phyloP scores from a whole-genome alignment of 345 rosid genomes.

The Hirschfeldia incana region DNA sequence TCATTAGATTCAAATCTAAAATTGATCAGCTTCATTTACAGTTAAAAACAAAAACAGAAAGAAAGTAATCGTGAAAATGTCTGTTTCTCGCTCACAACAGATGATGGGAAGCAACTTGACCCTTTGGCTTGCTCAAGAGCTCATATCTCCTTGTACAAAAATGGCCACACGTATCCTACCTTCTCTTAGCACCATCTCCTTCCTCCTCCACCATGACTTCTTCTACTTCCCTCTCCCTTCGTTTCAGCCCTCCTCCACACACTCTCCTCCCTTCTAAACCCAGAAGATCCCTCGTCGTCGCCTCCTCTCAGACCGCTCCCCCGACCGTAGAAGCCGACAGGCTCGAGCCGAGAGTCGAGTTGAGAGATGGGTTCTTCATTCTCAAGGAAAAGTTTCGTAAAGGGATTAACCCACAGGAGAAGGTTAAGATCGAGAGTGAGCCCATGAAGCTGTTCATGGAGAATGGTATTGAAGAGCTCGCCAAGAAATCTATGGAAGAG shows the following conservation, averaged over 20 bases:
- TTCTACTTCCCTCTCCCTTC: slow-evolving; percentile 51
- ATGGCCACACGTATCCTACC: slow-evolving; percentile 41
- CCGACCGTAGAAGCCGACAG: slow-evolving; percentile 51
- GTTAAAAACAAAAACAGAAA: background rate
- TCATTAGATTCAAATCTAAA: background rate
- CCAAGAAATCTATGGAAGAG: slow-evolving; percentile 76
- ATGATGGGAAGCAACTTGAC: slow-evolving; percentile 43
- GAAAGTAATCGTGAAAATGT: slow-evolving; percentile 23
- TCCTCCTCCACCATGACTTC: slow-evolving; percentile 28
- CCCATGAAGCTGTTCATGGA: slow-evolving; percentile 88
- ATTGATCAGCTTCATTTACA: background rate
- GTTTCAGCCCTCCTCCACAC: slow-evolving; percentile 48
- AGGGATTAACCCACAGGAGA: slow-evolving; percentile 88
- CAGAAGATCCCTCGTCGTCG: slow-evolving; percentile 44
- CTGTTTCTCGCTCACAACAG: slow-evolving; percentile 34
- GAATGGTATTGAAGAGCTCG: slow-evolving; percentile 68
- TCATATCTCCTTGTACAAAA: slow-evolving; percentile 47
- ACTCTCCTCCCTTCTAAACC: slow-evolving; percentile 42
- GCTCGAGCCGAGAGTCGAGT: slow-evolving; percentile 81
- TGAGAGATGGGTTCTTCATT: slow-evolving; percentile 69
- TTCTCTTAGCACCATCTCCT: slow-evolving; percentile 5
- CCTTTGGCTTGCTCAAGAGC: slow-evolving; percentile 59
- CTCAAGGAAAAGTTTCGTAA: slow-evolving; percentile 83
- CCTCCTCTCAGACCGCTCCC: slow-evolving; percentile 43
- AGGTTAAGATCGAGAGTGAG: slow-evolving; percentile 77